Base-by-base conservation (phyloP, 805 yeast genomes). In the Lipomyces orientalis region DNA sequence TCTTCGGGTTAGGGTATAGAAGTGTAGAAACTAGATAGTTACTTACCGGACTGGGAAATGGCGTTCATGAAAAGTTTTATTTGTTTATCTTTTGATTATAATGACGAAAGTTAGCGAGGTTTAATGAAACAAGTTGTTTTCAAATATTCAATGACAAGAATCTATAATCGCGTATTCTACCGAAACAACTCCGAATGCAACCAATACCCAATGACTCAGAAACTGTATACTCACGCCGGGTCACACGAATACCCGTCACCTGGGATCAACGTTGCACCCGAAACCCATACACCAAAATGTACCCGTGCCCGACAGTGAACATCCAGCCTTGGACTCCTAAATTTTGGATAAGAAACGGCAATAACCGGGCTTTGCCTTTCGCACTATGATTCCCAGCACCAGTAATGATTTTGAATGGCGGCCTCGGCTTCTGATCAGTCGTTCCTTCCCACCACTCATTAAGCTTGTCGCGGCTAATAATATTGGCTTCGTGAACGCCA, bases 311-410 rank as follows among this genome's bases (percentile, higher is more conserved):
- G 19, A 64, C 46, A 19, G 62, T 51, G n/a, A 64, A 46, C 37
- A 22, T 59, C 72, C 72, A 69, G 4, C 66, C 64, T 35, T 59
- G 49, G 25, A 57, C 59, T 8, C 62, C 61, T 19, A 69, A 60
- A 5, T 59, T 31, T 34, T 66, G 61, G n/a, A 62, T 46, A 16
- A 69, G 43, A 29, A 54, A 66, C 10, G 71, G 70, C 43, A 61
- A 55, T 16, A 70, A 33, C 29, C 61, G 25, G 19, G 72, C 61
- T 29, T 29, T 49, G 9, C 70, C 70, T 8, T 65, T 61, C 7
- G 57, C 33, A 19, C 67, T 64, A 43, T 71, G 73, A 12, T 46
- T 19, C 6, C 73, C 73, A 5, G 57, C 58, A 5, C 73, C 73
- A 12, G 73, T 71, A 43, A 71, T 54, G 31, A 71, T 64, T 49